These are phyloP conservation scores for Debaryomyces prosopidis DNA, from an alignment of 805 yeast species.

Conservation along the genomic window DNA sequence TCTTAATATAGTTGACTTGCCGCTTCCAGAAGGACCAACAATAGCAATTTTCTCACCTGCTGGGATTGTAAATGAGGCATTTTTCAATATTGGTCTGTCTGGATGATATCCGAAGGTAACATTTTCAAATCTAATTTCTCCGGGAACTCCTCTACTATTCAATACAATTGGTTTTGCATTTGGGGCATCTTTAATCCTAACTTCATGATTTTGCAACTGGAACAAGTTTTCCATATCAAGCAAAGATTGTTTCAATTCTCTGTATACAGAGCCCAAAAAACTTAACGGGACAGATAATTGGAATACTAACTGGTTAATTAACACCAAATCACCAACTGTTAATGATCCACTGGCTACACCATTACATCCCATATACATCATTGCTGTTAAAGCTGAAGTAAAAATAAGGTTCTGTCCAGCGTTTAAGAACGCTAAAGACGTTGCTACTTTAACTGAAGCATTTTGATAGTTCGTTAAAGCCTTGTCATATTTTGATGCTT, in stretches of 20 bases:
- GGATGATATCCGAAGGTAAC: slow-evolving; percentile 92
- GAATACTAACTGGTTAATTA: slow-evolving; percentile 93
- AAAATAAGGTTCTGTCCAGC: slow-evolving; percentile 80
- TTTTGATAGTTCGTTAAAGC: slow-evolving; percentile 74
- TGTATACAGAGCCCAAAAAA: slow-evolving; percentile 91
- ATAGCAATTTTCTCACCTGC: slow-evolving; percentile 90
- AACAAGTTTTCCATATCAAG: slow-evolving; percentile 96
- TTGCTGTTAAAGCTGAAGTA: slow-evolving; percentile 86
- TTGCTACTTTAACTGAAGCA: slow-evolving; percentile 78
- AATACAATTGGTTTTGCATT: slow-evolving; percentile 63
- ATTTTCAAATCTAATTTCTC: slow-evolving; percentile 85
- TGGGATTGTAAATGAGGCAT: slow-evolving; percentile 83
- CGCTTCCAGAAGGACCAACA: slow-evolving; percentile 96
- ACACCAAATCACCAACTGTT: slow-evolving; percentile 92
- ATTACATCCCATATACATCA: slow-evolving; percentile 97
- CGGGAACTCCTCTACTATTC: slow-evolving; percentile 43
- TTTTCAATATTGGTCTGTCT: slow-evolving; percentile 78
- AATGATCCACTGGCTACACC: slow-evolving; percentile 84
- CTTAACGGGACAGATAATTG: slow-evolving; percentile 94
- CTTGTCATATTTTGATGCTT: slow-evolving; percentile 74
- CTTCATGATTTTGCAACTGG: slow-evolving; percentile 73
- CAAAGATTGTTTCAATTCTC: slow-evolving; percentile 90
- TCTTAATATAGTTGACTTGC: slow-evolving; percentile 86
- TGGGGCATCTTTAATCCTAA: slow-evolving; percentile 62
- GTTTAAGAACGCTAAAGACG: slow-evolving; percentile 75